Evolutionary conservation across 768 basidiomycete species (phyloP).

Genomic region (Auricularia cornea): DNA sequence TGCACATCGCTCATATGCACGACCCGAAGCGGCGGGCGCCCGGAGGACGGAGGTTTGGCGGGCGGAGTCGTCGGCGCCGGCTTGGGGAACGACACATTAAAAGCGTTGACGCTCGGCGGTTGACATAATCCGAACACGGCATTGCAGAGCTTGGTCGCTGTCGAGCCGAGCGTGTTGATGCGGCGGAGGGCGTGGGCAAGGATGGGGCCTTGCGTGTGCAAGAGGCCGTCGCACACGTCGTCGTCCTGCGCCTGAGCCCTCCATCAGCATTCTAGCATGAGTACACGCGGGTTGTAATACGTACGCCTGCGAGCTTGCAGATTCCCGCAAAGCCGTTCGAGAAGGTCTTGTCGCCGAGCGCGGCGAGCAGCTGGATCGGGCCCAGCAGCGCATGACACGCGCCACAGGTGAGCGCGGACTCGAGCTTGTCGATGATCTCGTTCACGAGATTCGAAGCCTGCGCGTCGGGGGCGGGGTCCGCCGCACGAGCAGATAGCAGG

Average conservation of each 20-base stretch:
- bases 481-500: no score
- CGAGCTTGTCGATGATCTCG: constrained; percentile 34
- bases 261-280: background rate
- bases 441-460: constrained; percentile 6
- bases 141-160: constrained; percentile 47
- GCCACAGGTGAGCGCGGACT: constrained; percentile 39
- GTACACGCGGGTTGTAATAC: background rate
- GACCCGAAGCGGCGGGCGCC: constrained; percentile 42
- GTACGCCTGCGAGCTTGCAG: constrained; percentile 37
- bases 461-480: background rate
- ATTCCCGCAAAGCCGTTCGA: constrained; percentile 33
- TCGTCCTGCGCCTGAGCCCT: constrained; percentile 38
- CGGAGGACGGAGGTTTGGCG: constrained; percentile 26
- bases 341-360: constrained; percentile 41
- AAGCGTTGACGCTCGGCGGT: constrained; percentile 36
- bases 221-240: constrained; percentile 49
- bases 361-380: constrained; percentile 38
- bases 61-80: constrained; percentile 30
- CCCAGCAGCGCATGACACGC: constrained; percentile 44
- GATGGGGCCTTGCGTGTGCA: constrained; percentile 46
- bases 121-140: constrained; percentile 48
- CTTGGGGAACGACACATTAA: constrained; percentile 36
- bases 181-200: constrained; percentile 47
- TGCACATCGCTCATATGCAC: constrained; percentile 58
- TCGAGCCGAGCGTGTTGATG: constrained; percentile 38